Conservation (phyloP, 768 basidiomycete species). For the Kwoniella sp. region DNA sequence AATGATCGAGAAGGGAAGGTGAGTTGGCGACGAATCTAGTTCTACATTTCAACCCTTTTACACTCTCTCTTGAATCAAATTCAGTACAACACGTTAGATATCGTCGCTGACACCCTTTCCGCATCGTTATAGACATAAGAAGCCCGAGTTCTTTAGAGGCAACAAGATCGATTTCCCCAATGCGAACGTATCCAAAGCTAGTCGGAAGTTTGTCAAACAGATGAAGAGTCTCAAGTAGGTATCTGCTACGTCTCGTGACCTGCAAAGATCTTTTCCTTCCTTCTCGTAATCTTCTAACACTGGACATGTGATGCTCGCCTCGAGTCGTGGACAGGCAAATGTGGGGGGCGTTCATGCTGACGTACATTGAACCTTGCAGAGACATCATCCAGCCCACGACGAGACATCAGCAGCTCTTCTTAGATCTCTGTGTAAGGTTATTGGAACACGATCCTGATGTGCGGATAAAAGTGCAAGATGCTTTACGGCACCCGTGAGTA, state of each 20-base stretch:
- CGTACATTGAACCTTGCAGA: constrained; percentile 43
- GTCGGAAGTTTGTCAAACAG: constrained; percentile 88
- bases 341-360: too few relatives aligned
- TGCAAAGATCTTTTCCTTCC: background rate
- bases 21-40: constrained; percentile 12
- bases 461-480: constrained; percentile 83
- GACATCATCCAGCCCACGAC: constrained; percentile 82
- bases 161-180: constrained; percentile 87
- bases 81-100: too few relatives aligned
- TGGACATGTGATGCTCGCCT: too few relatives aligned
- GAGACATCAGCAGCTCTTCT: constrained; percentile 59
- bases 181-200: constrained; percentile 80
- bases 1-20: constrained; percentile 59
- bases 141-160: constrained; percentile 92
- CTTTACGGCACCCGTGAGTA: constrained; percentile 73
- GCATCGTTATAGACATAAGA: constrained; percentile 63
- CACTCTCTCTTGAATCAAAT: too few relatives aligned
- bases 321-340: too few relatives aligned
- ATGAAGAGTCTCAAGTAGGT: constrained; percentile 75
- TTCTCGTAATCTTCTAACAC: too few relatives aligned
- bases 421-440: constrained; percentile 82
- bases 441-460: constrained; percentile 86
- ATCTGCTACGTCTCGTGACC: background rate
- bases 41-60: too few relatives aligned
- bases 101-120: constrained; percentile 11